These are phyloP conservation scores for Typha latifolia DNA, from an alignment of 176 grass and related monocot genomes.

Conservation along the genomic window DNA sequence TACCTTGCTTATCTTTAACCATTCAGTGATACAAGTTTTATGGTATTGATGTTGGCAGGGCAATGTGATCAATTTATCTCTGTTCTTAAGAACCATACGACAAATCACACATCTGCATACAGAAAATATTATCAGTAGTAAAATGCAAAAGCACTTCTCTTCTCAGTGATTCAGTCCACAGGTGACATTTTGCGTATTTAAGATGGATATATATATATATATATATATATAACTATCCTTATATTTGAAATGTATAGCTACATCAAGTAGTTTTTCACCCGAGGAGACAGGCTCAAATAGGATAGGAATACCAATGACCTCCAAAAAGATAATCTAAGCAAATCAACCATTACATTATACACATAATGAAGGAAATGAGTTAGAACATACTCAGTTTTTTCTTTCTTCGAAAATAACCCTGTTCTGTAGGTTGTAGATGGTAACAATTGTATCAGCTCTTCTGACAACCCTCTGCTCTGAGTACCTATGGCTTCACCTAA, in stretches of 20 bases:
- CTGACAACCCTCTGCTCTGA: constrained; percentile 65
- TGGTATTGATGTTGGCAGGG: constrained; percentile 82
- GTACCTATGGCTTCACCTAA: constrained; percentile 75
- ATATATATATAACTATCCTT: too few relatives aligned
- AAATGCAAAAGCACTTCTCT: constrained; percentile 1
- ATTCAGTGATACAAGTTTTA: constrained; percentile 59
- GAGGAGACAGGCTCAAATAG: too few relatives aligned
- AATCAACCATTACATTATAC: not conserved
- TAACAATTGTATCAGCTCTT: constrained; percentile 45
- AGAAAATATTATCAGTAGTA: constrained; percentile 19
- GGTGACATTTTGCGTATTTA: constrained; percentile 6
- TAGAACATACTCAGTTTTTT: constrained; percentile 72
- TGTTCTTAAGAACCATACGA: constrained; percentile 66
- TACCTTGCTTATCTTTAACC: constrained; percentile 92
- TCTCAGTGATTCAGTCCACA: not conserved
- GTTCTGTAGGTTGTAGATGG: constrained; percentile 55
- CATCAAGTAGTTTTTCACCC: too few relatives aligned
- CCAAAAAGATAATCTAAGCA: not conserved
- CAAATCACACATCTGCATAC: constrained; percentile 86
- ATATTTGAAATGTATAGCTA: too few relatives aligned
- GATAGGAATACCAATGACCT: too few relatives aligned
- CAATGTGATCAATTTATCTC: constrained; percentile 63
- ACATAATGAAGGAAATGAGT: not conserved
- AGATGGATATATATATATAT: not conserved
- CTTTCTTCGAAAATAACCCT: constrained; percentile 71